phyloP scores from a whole-genome alignment of 257 asterid genomes.

The Fraxinus americana region DNA sequence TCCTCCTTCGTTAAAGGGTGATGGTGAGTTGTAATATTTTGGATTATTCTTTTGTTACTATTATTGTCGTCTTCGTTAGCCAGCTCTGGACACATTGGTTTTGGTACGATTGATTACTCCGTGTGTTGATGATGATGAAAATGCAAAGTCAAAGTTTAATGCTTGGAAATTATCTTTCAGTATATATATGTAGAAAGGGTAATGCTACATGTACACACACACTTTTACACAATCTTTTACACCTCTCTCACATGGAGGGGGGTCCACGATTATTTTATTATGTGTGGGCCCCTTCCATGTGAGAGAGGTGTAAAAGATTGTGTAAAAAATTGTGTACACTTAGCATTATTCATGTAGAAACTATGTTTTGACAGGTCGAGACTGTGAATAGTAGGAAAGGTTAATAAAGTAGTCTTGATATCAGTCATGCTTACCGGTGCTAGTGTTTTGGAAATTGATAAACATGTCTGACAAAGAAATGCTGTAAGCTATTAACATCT shows the following conservation, averaged over 20 bases:
- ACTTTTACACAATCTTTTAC: no score
- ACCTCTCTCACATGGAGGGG: no score
- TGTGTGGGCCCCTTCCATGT: no score
- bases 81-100: background rate
- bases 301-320: no score
- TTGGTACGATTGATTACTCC: background rate
- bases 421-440: background rate
- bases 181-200: background rate
- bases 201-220: no score
- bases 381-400: background rate
- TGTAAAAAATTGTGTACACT: no score
- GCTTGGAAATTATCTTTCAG: background rate
- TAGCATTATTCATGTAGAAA: no score
- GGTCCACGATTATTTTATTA: no score
- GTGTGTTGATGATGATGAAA: background rate
- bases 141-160: background rate
- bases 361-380: background rate
- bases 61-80: background rate
- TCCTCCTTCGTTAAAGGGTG: conserved; percentile 3
- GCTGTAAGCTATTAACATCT: background rate
- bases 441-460: background rate
- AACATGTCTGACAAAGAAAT: background rate
- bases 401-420: background rate
- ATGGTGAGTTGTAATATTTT: background rate
- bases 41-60: background rate